Evolutionary conservation across 495 filamentous ascomycete genomes (phyloP).

Genomic region (Aspergillus mulundensis): DNA sequence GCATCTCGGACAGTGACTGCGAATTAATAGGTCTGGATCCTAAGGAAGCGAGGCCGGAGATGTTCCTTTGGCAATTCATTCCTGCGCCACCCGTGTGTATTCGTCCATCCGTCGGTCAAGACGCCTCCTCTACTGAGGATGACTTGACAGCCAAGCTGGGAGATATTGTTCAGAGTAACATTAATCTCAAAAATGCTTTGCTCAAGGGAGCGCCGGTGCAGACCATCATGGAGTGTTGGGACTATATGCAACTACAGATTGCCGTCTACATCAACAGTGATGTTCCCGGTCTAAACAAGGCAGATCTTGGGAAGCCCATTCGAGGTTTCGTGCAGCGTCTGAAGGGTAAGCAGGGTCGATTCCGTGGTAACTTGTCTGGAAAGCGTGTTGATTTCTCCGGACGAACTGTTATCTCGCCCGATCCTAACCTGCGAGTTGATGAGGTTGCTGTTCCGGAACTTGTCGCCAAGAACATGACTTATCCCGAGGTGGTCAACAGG

Average conservation of each 20-base stretch:
- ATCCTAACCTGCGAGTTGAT: constrained; percentile 90
- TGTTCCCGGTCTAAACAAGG: constrained; percentile 79
- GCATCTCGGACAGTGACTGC: constrained; percentile 78
- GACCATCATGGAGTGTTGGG: constrained; percentile 97
- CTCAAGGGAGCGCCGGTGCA: constrained; percentile 75
- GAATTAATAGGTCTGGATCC: constrained; percentile 88
- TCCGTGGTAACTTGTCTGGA: constrained; percentile 92
- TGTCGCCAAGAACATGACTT: constrained; percentile 92
- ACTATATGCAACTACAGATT: constrained; percentile 88
- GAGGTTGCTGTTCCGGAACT: constrained; percentile 87
- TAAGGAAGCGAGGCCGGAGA: constrained; percentile 82
- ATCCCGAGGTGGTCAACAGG: constrained; percentile 78
- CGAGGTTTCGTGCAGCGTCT: constrained; percentile 91
- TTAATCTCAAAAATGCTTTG: constrained; percentile 72
- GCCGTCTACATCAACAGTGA: constrained; percentile 98
- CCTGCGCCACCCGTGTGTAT: constrained; percentile 92
- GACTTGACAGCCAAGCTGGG: constrained; percentile 92
- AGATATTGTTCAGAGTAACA: constrained; percentile 88
- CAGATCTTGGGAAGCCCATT: constrained; percentile 71
- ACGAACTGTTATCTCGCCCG: constrained; percentile 93
- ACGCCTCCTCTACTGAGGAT: constrained; percentile 88
- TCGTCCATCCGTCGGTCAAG: constrained; percentile 87
- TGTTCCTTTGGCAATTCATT: constrained; percentile 96
- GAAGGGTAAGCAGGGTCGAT: constrained; percentile 96
- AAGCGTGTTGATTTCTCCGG: constrained; percentile 99